phyloP scores from a whole-genome alignment of 176 grass and related monocot species.

The Oropetium thomaeum region DNA sequence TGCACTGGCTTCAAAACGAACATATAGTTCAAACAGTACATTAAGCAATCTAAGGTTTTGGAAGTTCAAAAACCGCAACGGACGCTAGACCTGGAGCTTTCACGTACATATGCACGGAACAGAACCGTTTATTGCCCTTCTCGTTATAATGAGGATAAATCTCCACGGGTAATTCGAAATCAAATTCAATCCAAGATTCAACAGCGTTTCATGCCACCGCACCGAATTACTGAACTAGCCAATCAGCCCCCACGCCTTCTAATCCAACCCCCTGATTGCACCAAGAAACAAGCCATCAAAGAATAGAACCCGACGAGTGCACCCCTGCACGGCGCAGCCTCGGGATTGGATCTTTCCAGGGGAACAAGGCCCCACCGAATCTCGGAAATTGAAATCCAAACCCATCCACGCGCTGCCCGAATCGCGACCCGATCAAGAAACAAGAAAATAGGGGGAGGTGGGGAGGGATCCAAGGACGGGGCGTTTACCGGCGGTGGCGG shows the following conservation, averaged over 20 bases:
- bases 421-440: slow-evolving; percentile 11
- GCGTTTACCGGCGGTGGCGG: slow-evolving; percentile 43
- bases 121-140: not conserved
- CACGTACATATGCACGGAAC: not conserved
- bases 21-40: not conserved
- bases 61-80: not conserved
- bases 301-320: not conserved
- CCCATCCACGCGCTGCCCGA: not conserved
- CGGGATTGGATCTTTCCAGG: slow-evolving; percentile 43
- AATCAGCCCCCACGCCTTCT: slow-evolving; percentile 4
- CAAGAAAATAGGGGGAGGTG: not conserved
- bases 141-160: slow-evolving; percentile 5
- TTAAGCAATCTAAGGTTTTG: not conserved
- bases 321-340: not conserved
- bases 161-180: not conserved
- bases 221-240: not conserved
- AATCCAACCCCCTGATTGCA: not conserved
- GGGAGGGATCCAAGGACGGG: slow-evolving; percentile 14
- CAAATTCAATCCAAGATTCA: slow-evolving; percentile 20
- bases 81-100: too few relatives aligned
- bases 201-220: not conserved
- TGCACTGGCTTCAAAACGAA: not conserved
- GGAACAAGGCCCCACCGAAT: slow-evolving; percentile 12
- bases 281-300: not conserved
- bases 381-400: not conserved